A percentile compares a stretch with the other conserved stretches of the same genome.
These are phyloP conservation scores for Grosmannia penicillata DNA, from an alignment of 2,329 filamentous ascomycete genomes.

Conservation along the genomic window DNA sequence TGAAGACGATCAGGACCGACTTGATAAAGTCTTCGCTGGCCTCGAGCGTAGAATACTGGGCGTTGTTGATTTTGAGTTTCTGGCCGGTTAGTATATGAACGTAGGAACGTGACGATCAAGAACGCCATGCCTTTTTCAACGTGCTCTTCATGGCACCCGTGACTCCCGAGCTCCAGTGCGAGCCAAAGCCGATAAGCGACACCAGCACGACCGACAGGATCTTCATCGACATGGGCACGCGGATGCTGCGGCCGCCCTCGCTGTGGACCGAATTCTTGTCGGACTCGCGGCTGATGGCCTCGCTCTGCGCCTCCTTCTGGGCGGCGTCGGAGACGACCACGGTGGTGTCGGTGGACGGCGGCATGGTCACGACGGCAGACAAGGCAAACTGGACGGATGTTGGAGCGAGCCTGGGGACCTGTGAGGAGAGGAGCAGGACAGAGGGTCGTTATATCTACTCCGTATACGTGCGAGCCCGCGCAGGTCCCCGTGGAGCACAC, in stretches of 20 bases:
- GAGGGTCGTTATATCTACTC: no score
- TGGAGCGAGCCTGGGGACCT: no score
- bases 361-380: no score
- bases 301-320: background rate
- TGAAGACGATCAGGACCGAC: slow-evolving; percentile 36
- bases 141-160: slow-evolving; percentile 10
- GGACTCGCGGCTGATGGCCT: background rate
- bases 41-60: slow-evolving; percentile 41
- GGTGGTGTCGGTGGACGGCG: no score
- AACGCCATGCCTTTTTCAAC: slow-evolving; percentile 5
- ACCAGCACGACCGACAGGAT: slow-evolving; percentile 8
- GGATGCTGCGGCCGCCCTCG: background rate
- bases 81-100: background rate
- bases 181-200: slow-evolving; percentile 8
- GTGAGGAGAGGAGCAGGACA: no score
- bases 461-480: no score
- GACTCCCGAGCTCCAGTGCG: slow-evolving; percentile 9
- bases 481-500: no score
- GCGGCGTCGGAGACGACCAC: background rate
- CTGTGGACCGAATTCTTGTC: background rate
- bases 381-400: no score
- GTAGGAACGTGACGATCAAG: background rate
- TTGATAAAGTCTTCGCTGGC: slow-evolving; percentile 49
- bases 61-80: slow-evolving; percentile 42
- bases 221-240: slow-evolving; percentile 5